These are phyloP conservation scores for Pilasporangium apinafurcum DNA, from an alignment of 352 stramenopile species.

Conservation along the genomic window DNA sequence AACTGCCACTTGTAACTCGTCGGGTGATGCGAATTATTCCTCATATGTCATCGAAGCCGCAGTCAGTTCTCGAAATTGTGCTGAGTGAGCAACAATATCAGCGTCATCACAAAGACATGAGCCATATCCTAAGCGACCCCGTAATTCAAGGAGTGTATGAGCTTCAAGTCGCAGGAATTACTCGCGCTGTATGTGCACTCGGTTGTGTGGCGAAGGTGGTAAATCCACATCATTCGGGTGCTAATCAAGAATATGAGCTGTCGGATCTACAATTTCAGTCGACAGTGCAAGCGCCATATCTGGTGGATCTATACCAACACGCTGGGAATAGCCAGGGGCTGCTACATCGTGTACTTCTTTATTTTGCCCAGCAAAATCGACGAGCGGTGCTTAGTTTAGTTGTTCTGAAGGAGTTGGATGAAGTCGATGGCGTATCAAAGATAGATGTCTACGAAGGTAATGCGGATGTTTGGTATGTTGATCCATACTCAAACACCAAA, in stretches of 20 bases:
- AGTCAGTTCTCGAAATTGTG: slow-evolving; percentile 57
- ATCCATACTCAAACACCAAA: slow-evolving; percentile 53
- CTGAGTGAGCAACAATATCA: slow-evolving; percentile 73
- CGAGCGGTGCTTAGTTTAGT: slow-evolving; percentile 52
- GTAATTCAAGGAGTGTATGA: slow-evolving; percentile 91
- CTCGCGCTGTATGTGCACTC: slow-evolving; percentile 87
- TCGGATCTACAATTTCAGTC: slow-evolving; percentile 72
- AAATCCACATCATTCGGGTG: slow-evolving; percentile 33
- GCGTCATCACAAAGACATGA: slow-evolving; percentile 66
- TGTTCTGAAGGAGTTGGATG: slow-evolving; percentile 30
- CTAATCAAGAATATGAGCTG: slow-evolving; percentile 52
- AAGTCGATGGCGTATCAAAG: slow-evolving; percentile 5
- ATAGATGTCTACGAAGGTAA: slow-evolving; percentile 26
- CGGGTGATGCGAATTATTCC: slow-evolving; percentile 52
- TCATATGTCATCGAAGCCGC: slow-evolving; percentile 43
- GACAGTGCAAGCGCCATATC: slow-evolving; percentile 52
- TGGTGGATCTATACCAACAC: slow-evolving; percentile 29
- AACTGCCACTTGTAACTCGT: slow-evolving; percentile 38
- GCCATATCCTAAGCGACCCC: slow-evolving; percentile 75
- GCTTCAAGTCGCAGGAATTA: slow-evolving; percentile 86
- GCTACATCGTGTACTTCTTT: slow-evolving; percentile 55
- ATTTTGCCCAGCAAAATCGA: slow-evolving; percentile 65
- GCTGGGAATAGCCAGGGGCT: slow-evolving; percentile 8
- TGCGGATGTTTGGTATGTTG: slow-evolving; percentile 58
- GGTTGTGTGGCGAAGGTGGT: slow-evolving; percentile 80